Percentiles rank a stretch among this genome's conserved stretches.
Conservation (phyloP, 2,329 filamentous ascomycete genomes). For the Monosporascus cannonballus region DNA sequence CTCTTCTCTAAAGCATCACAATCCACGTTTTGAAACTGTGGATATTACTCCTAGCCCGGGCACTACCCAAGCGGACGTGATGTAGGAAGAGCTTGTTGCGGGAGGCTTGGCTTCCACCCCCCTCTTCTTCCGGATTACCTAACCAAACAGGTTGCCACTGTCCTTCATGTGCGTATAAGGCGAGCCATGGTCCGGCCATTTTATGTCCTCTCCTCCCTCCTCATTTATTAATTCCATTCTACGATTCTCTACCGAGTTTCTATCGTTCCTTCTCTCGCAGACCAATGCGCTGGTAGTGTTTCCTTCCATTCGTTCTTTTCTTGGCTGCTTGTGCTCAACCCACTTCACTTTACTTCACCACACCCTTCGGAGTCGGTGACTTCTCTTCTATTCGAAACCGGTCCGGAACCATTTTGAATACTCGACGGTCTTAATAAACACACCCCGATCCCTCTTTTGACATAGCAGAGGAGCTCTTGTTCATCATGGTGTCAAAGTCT, state of each 20-base stretch:
- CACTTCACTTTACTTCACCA: conserved; percentile 32
- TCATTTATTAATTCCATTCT: conserved; percentile 24
- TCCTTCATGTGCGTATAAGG: conserved; percentile 28
- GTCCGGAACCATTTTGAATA: conserved; percentile 45
- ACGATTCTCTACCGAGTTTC: conserved; percentile 18
- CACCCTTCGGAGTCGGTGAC: conserved; percentile 16
- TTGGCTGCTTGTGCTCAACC: conserved; percentile 27
- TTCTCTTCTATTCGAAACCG: conserved; percentile 35
- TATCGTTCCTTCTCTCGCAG: conserved; percentile 29
- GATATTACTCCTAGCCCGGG: conserved; percentile 28
- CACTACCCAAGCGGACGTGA: conserved; percentile 20
- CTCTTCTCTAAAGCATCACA: conserved; percentile 23
- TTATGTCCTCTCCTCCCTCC: conserved; percentile 25
- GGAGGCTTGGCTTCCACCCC: conserved; percentile 15
- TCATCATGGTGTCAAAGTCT: conserved; percentile 48
- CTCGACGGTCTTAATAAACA: conserved; percentile 17
- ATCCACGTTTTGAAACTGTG: conserved; percentile 36
- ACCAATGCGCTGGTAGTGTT: conserved; percentile 44
- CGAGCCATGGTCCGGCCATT: conserved; percentile 34
- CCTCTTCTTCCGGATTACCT: conserved; percentile 16
- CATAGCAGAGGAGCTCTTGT: conserved; percentile 7
- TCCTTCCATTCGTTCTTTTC: conserved; percentile 43
- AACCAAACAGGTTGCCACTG: conserved; percentile 15
- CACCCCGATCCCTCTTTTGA: too few relatives aligned
- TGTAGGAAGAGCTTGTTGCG: conserved; percentile 21